Base-by-base conservation (phyloP, 73 alveolate species). In the Blepharisma japonicum region DNA sequence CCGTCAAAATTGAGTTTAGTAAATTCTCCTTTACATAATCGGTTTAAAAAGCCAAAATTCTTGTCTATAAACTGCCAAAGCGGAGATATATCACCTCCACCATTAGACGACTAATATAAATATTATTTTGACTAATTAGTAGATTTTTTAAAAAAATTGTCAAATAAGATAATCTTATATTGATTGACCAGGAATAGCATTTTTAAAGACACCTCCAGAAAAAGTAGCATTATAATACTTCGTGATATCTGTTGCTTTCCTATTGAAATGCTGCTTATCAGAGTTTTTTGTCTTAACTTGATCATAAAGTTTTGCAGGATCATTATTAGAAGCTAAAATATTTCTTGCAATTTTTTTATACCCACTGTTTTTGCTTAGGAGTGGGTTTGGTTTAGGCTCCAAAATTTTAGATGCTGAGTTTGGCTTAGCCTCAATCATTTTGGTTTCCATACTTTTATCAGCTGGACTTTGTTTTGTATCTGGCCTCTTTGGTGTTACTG, bases 151-250 rank as follows among this genome's bases (percentile, higher is more conserved):
- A 32, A 32, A 32, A 32, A 32, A 32, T 32, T 32, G 42, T 32
- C 42, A 32, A 32, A 32, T 32, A 32, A 32, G 42, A 32, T 32
- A 32, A 32, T 53, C 23, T 25, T 61, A 61, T 18, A 61, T 61
- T 25, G 74, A 61, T 39, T 61, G 74, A 14, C 74, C 74, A 61
- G 74, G 74, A 20, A 61, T 25, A 0, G 50, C 74, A 61, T 61
- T 61, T 25, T 14, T 14, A 25, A 61, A 61, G 18, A 61, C 74
- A 8, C 74, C 74, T 14, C 74, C 74, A 61, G 14, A 14, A 61
- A 61, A 61, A 0, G 74, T 9, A 61, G 74, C 74, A 61, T 61
- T 61, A 25, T 8, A n/a, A 61, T 14, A 61, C 47, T 9, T 18
- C 14, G 74, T 61, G 49, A 61, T 39, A 61, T 61, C 74, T 14